phyloP scores from a whole-genome alignment of 1,284 basidiomycete species.

The Cryptococcus floricola region DNA sequence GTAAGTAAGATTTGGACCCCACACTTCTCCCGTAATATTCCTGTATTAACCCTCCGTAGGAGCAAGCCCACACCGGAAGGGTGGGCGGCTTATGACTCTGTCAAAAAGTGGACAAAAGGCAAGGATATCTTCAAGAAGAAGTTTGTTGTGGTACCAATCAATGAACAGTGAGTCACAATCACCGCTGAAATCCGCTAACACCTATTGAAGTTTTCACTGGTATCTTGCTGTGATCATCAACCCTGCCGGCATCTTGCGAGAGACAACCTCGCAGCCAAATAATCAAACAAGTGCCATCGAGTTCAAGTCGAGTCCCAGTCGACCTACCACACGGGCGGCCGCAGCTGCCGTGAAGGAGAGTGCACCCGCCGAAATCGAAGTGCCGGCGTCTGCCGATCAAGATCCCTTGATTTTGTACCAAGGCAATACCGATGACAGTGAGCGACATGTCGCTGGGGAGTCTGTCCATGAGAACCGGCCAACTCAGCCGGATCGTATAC shows the following conservation, averaged over 20 bases:
- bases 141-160: conserved; percentile 91
- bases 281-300: too few relatives aligned
- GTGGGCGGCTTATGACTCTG: conserved; percentile 68
- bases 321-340: neutral
- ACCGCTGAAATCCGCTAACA: too few relatives aligned
- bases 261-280: neutral
- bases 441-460: too few relatives aligned
- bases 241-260: conserved; percentile 58
- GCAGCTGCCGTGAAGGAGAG: neutral
- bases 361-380: neutral
- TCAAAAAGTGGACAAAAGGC: conserved; percentile 90
- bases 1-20: conserved; percentile 49
- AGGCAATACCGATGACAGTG: too few relatives aligned
- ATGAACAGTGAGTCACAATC: conserved; percentile 69
- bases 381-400: too few relatives aligned
- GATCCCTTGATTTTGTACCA: too few relatives aligned
- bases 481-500: too few relatives aligned
- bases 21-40: neutral
- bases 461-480: too few relatives aligned
- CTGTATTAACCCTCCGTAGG: conserved; percentile 9
- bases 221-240: conserved; percentile 91
- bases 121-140: conserved; percentile 81
- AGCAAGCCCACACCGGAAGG: conserved; percentile 4
- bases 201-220: conserved; percentile 75
- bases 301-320: too few relatives aligned